Evolutionary conservation across 177 flowering plant genomes (phyloP), one percentile per base, ranked within the genome.

Genomic region (Vitis hybrid): DNA sequence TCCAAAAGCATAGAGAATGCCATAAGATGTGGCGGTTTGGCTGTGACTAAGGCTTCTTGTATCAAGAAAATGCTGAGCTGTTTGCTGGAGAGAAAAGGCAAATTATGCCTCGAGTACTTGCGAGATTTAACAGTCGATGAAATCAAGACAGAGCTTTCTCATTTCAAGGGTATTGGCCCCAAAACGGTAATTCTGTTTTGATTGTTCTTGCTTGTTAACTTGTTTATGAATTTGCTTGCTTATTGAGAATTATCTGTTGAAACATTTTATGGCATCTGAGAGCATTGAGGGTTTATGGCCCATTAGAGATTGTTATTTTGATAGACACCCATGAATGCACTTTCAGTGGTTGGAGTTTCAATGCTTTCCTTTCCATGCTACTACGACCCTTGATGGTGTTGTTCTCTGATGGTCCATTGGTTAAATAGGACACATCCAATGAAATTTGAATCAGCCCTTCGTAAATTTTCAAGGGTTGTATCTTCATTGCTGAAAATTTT

Each of bases 11-110:
- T 94, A 60, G 93, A 92, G 80, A 72, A 86, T 83, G 85, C 94
- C 18, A 94, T 94, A 67, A 86, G 89, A 75, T 92, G 97, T 74
- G 97, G 99, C 72, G 99, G 99, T 56, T 81, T 94, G 65, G 97
- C 99, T 18, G 83, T 80, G 14, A 92, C 85, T 6, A 94, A 94
- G 74, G 87, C 97, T 75, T 49, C 90, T 27, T 91, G 97, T 66
- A 92, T 94, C 6, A 91, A 86, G 82, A 90, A 89, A 68, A 66
- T 93, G 32, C 71, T 94, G 70, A 81, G 72, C 18, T 74, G 80
- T 15, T 75, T 94, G 77, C 79, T 83, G 10, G 85, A 86, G 83
- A 89, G 74, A 75, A 90, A 66, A 62, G 97, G 97, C 35, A 90
- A 89, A 60, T 60, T 92, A 58, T 90, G 95, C 72, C 81, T 94